These are phyloP conservation scores for Oryza glaberrima DNA, from an alignment of 176 grass and related monocot genomes.

Conservation along the genomic window DNA sequence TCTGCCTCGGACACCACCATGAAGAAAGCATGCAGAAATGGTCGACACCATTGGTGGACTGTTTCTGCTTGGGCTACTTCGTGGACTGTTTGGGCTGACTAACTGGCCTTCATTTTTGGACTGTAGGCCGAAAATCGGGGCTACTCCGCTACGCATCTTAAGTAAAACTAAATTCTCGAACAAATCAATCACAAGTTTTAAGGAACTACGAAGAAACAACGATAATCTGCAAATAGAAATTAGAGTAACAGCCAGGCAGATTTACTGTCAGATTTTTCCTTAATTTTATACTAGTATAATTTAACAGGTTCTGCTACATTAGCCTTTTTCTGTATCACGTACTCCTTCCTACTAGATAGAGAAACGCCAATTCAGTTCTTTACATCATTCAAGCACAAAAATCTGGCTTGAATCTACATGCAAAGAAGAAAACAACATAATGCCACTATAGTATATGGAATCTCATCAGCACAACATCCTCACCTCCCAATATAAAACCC, in stretches of 20 bases:
- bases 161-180: no score
- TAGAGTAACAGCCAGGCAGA: neutral
- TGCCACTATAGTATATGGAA: neutral
- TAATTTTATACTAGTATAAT: neutral
- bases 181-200: no score
- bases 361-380: slow-evolving; percentile 19
- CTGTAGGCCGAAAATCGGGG: no score
- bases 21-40: no score
- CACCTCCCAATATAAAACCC: slow-evolving; percentile 5
- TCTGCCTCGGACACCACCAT: no score
- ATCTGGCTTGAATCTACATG: slow-evolving; percentile 31
- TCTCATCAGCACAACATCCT: neutral
- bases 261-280: neutral
- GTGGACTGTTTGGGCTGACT: no score
- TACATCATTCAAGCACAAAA: slow-evolving; percentile 46
- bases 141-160: no score
- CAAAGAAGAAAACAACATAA: slow-evolving; percentile 19
- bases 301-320: neutral
- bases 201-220: no score
- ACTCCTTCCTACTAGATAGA: neutral
- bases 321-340: neutral
- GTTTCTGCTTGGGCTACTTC: no score
- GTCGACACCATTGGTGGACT: no score
- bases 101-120: no score
- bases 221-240: no score